Evolutionary conservation across 805 yeast genomes (phyloP).

Genomic region (Wickerhamiella qilinensis): DNA sequence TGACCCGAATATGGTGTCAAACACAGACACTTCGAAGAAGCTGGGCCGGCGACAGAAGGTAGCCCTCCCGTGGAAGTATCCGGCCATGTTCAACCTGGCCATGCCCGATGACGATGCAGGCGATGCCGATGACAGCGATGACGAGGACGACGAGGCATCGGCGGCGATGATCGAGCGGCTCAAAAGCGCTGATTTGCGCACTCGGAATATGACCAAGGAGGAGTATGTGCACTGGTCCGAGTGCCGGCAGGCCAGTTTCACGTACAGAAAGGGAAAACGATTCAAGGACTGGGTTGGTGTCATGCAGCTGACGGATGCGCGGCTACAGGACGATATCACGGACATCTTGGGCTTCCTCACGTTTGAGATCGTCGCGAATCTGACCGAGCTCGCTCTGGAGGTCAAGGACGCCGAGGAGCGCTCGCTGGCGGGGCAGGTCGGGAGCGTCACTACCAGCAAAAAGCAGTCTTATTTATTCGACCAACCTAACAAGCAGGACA

Average conservation of each 20-base stretch:
- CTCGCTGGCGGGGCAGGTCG: constrained; percentile 4
- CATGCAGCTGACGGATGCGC: constrained; percentile 63
- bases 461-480: constrained; percentile 10
- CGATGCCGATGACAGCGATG: constrained; percentile 19
- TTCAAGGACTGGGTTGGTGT: constrained; percentile 95
- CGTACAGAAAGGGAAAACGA: constrained; percentile 84
- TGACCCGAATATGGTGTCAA: constrained; percentile 25
- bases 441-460: constrained; percentile 3
- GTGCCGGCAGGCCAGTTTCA: constrained; percentile 93
- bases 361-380: constrained; percentile 87
- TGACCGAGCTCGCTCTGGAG: constrained; percentile 80
- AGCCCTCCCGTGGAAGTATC: constrained; percentile 87
- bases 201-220: constrained; percentile 84
- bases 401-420: constrained; percentile 50
- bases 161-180: constrained; percentile 84
- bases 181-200: constrained; percentile 86
- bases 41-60: constrained; percentile 56
- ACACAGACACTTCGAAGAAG: constrained; percentile 27
- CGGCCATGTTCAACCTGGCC: constrained; percentile 67
- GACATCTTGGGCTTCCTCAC: constrained; percentile 91
- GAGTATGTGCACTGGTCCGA: constrained; percentile 99
- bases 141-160: constrained; percentile 63
- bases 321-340: constrained; percentile 91
- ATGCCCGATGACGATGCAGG: constrained; percentile 34
- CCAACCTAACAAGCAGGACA: constrained; percentile 12